A percentile compares a stretch with the other conserved stretches of the same genome.
Conservation (phyloP, 768 basidiomycete genomes). For the Guyanaporus albipodus region DNA sequence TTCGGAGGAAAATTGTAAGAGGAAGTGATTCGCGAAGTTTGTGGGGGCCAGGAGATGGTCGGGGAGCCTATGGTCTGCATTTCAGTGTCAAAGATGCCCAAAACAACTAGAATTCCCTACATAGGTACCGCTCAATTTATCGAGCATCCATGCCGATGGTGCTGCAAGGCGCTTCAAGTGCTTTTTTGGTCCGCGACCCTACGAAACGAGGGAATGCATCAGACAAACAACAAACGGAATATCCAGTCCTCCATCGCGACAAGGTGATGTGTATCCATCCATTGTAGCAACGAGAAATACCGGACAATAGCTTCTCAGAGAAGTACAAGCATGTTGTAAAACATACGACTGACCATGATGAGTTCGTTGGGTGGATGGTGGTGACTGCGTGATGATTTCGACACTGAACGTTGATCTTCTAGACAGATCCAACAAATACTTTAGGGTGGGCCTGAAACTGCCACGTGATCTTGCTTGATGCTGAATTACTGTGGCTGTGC, state of each 20-base stretch:
- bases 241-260: constrained; percentile 20
- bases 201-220: constrained; percentile 19
- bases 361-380: constrained; percentile 26
- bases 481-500: constrained; percentile 10
- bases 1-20: constrained; percentile 95
- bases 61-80: constrained; percentile 65
- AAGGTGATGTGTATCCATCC: constrained; percentile 25
- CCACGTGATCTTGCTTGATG: constrained; percentile 21
- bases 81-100: constrained; percentile 5
- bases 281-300: constrained; percentile 4
- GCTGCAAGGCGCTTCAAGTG: constrained; percentile 97
- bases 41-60: constrained; percentile 97
- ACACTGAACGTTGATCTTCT: constrained; percentile 3
- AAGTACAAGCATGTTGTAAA: not conserved
- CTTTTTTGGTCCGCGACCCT: constrained; percentile 99
- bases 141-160: constrained; percentile 99
- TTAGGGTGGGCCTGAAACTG: constrained; percentile 21
- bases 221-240: constrained; percentile 15
- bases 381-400: constrained; percentile 23
- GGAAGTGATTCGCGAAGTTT: constrained; percentile 98
- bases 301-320: not conserved
- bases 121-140: constrained; percentile 95
- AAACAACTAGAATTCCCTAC: constrained; percentile 43
- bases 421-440: not conserved
- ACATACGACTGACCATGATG: constrained; percentile 31